These are phyloP conservation scores for Taphrina deformans DNA, from an alignment of 1,139 yeast species.

Conservation along the genomic window DNA sequence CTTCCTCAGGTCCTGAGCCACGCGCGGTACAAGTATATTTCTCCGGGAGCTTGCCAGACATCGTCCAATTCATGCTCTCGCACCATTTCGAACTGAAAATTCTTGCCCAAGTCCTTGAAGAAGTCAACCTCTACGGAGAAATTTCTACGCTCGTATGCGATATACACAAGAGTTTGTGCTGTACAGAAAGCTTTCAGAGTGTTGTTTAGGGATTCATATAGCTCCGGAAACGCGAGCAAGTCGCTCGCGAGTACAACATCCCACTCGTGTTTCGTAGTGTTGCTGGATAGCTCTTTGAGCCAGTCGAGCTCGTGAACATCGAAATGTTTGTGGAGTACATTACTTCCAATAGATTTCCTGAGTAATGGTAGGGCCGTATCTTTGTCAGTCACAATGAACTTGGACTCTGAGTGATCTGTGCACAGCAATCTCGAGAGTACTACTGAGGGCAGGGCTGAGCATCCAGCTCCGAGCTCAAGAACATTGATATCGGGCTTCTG, in stretches of 20 bases:
- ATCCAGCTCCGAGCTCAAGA: constrained; percentile 14
- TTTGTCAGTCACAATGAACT: neutral
- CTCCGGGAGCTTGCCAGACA: constrained; percentile 13
- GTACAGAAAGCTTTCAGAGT: neutral
- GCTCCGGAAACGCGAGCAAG: constrained; percentile 1
- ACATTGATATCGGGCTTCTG: neutral
- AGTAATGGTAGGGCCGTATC: neutral
- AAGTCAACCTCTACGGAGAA: constrained; percentile 7
- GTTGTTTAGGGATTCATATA: neutral
- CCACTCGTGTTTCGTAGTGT: neutral
- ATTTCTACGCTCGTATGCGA: constrained; percentile 13
- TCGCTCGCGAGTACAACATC: constrained; percentile 5
- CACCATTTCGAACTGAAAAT: constrained; percentile 13
- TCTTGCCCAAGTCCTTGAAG: neutral
- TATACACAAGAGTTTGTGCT: neutral
- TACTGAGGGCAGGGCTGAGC: constrained; percentile 6
- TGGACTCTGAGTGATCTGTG: neutral
- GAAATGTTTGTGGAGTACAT: neutral
- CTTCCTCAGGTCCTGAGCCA: neutral
- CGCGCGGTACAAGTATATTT: constrained; percentile 12
- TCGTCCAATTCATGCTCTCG: constrained; percentile 1
- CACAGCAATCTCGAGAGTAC: neutral
- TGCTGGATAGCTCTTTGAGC: neutral
- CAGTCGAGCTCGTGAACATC: constrained; percentile 3
- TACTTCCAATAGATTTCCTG: neutral